Percentiles rank a stretch among this genome's conserved stretches.
These are phyloP conservation scores for Fusarium xylarioides DNA, from an alignment of 2,329 filamentous ascomycete species.

Conservation along the genomic window DNA sequence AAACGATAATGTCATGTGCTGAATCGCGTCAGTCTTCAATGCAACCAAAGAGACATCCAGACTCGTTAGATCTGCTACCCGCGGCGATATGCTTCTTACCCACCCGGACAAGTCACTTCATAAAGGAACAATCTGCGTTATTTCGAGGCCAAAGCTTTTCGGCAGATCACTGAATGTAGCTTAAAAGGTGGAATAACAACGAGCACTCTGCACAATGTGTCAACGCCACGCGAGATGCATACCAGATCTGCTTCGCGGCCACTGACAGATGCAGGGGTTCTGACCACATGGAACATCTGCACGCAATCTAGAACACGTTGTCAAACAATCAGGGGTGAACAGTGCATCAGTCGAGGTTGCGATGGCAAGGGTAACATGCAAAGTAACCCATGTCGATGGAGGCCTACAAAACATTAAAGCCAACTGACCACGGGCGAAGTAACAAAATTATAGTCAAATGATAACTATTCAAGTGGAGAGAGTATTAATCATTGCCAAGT, in stretches of 20 bases:
- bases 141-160: neutral
- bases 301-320: slow-evolving; percentile 27
- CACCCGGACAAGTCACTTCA: neutral
- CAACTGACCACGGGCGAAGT: neutral
- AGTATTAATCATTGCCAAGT: neutral
- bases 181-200: neutral
- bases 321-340: slow-evolving; percentile 18
- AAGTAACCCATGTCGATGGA: neutral
- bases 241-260: neutral
- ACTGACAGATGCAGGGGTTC: slow-evolving; percentile 3
- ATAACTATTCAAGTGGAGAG: neutral
- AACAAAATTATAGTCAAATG: neutral
- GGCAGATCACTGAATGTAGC: neutral
- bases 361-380: neutral
- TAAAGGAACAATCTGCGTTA: neutral
- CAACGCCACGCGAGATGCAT: neutral
- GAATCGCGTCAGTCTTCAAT: neutral
- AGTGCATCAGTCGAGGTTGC: neutral
- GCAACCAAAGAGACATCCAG: neutral
- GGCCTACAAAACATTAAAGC: neutral
- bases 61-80: neutral
- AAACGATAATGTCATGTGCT: neutral
- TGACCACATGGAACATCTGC: slow-evolving; percentile 17
- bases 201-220: neutral
- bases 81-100: neutral